Base-by-base conservation (phyloP, 2,329 filamentous ascomycete genomes). In the Elsinoe australis region DNA sequence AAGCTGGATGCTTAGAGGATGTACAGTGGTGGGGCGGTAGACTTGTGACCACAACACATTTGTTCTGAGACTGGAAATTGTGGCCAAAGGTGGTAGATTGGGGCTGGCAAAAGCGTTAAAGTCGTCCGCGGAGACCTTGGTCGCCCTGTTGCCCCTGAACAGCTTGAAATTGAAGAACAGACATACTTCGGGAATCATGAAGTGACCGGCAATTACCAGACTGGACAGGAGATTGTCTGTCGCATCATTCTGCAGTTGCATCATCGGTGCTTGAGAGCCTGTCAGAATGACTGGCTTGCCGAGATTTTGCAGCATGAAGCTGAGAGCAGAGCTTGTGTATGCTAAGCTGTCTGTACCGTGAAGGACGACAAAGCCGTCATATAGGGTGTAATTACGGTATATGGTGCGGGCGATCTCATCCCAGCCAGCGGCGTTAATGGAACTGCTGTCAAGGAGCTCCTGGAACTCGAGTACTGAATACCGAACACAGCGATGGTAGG, bases 161-260 rank as follows among this genome's bases (percentile, higher is more conserved):
- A 95, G 76, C 56, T 82, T 87, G 69, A 94, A 85, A 66, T 92
- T 87, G 73, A 95, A 95, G 71, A 94, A 95, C 28, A 95, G 75
- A 62, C 87, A 89, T 47, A 95, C 89, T 64, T 95, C 89, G 0
- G 89, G 88, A 50, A 95, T 87, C 69, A 87, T 85, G 61, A 94
- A 94, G 52, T 92, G 92, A 26, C 87, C 87, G 2, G 89, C 89
- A 49, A 95, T 83, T 60, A 95, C 87, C 59, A 95, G 75, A 1
- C 87, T 89, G 15, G 86, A 86, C 4, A 95, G 76, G 9, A 95
- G 75, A 60, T 95, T 95, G 68, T 94, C 88, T 29, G 88, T 85
- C 7, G 88, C 89, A 64, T 95, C 89, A 45, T 85, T 92, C 66
- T 95, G 88, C 19, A 94, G 77, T 52, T 89, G 82, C 58, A 92